Base-by-base conservation (phyloP, 1,139 yeast species). In the Yamadazyma trypodendri region DNA sequence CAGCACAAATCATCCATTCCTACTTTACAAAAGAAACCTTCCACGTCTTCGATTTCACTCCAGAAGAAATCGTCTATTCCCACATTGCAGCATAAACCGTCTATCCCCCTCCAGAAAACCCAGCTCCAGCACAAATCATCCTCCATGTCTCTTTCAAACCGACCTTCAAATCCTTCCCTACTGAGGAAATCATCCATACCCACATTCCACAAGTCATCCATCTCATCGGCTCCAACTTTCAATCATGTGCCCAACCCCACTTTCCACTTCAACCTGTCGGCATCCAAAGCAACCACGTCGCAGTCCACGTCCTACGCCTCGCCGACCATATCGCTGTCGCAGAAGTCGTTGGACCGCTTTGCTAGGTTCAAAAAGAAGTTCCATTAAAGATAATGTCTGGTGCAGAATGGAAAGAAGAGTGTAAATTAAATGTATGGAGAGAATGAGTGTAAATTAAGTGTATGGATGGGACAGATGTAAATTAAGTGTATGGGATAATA, bases 291-390 rank as follows among this genome's bases (percentile, higher is more conserved):
- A n/a, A n/a, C 29, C 20, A 15, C 18, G 12, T 16, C 13, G 15
- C 28, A 18, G 20, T n/a, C 29, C 20, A 14, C 18, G 11, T 15
- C 29, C 12, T 71, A 68, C 48, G 59, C 65, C 45, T 63, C 61
- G 47, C 77, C 75, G 10, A 70, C 77, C 9, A 56, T 71, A 4
- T 65, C 75, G n/a, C 68, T 75, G 20, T 66, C 73, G 10, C 75
- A 69, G 41, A 70, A 68, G 48, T 57, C 63, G 8, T 45, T 60
- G 24, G 52, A 54, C 37, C 60, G 59, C 43, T 63, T 63, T 37
- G 60, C 61, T 35, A 45, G 56, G 36, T 62, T 62, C 42, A 62
- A 57, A 44, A 59, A 54, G 22, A 54, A 52, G 36, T 62, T 61
- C 39, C 55, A 55, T 36, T 61, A 44, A 28, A 14, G 2, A 4